Evolutionary conservation across 169 alveolate species (phyloP), one percentile per base, ranked within the genome.

Genomic region (Plasmodium yoelii): DNA sequence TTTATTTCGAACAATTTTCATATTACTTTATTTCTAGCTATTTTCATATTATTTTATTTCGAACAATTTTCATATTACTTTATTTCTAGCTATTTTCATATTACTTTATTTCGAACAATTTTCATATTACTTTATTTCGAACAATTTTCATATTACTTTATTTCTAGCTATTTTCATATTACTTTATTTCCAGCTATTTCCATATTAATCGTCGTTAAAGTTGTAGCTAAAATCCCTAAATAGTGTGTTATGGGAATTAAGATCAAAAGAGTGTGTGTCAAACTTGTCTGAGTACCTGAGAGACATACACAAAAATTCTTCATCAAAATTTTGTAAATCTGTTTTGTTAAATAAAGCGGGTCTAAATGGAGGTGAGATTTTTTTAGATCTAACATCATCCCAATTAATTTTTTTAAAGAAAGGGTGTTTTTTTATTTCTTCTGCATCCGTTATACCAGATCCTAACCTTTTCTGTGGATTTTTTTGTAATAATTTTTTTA

Each of bases 391-490:
- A 53, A 95, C 75, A 72, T 75, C 82, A 60, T 87, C 87, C 97
- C 97, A 96, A 73, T 96, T 94, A 60, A 95, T 69, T 34, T 93
- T 94, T 75, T 82, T 84, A 77, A 96, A 94, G 88, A 95, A 96
- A n/a, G 82, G 82, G 74, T 96, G 98, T 24, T 90, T 87, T 86
- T 93, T 95, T 46, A 96, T 88, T 56, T 93, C 94, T 71, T 91
- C 91, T 34, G 92, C 95, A 22, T 93, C 95, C 6, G 87, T 88
- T 42, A 88, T 87, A 57, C 88, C 94, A 69, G 84, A 71, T n/a
- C 98, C 98, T 19, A 95, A 87, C 39, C 98, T 87, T 51, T 93
- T 91, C 13, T 73, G 73, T 18, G 98, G 98, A 69, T 95, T 88
- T 87, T 93, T 95, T 59, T 73, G 90, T n/a, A 96, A 94, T 64